phyloP scores from a whole-genome alignment of 2,329 filamentous ascomycete genomes.

The Didymella segeticola region DNA sequence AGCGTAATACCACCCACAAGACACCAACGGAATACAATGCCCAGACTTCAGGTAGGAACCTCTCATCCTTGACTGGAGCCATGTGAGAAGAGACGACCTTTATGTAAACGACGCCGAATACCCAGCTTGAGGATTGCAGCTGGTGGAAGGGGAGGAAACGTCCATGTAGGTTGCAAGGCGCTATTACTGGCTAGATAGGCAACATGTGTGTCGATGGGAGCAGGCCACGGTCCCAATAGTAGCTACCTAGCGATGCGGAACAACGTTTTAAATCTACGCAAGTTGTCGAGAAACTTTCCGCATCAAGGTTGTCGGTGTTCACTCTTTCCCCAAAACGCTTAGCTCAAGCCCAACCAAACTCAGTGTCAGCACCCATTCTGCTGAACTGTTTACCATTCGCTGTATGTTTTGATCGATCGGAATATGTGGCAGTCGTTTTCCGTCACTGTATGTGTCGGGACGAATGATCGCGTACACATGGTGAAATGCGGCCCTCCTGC shows the following conservation, averaged over 20 bases:
- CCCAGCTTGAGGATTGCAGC: too few relatives aligned
- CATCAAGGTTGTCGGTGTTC: not conserved
- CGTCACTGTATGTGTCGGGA: too few relatives aligned
- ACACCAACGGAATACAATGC: conserved; percentile 8
- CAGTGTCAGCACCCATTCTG: too few relatives aligned
- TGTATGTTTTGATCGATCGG: too few relatives aligned
- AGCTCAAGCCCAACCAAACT: too few relatives aligned
- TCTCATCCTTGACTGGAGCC: conserved; percentile 9
- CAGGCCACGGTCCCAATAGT: not conserved
- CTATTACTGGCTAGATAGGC: too few relatives aligned
- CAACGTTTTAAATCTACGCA: too few relatives aligned
- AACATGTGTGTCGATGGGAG: not conserved
- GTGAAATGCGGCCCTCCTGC: too few relatives aligned
- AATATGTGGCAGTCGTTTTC: too few relatives aligned
- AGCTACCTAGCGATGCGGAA: not conserved
- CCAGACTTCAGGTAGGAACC: conserved; percentile 18
- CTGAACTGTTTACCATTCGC: too few relatives aligned
- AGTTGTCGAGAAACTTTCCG: not conserved
- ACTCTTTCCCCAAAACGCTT: too few relatives aligned
- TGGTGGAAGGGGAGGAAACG: not conserved
- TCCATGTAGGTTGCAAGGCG: not conserved
- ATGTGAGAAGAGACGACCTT: not conserved
- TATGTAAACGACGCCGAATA: not conserved
- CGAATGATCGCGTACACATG: too few relatives aligned
- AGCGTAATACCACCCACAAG: conserved; percentile 5